Base-by-base conservation (phyloP, 177 flowering plant genomes). In the Tripterygium wilfordii region DNA sequence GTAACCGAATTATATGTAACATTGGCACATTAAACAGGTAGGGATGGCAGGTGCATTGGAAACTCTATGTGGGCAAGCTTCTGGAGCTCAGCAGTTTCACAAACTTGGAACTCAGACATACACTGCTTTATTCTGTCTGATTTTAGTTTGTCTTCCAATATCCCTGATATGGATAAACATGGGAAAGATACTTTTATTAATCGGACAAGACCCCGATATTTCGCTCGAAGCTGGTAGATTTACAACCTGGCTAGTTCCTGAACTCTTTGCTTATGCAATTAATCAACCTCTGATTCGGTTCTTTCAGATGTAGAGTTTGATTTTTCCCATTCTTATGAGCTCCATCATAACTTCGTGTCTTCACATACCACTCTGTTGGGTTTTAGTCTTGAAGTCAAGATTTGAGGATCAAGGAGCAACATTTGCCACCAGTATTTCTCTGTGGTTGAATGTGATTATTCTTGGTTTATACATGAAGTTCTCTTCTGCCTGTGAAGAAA, bases 331-430 rank as follows among this genome's bases (percentile, higher is more conserved):
- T 69, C 35, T 69, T 15, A 5, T 57, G 1, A 57, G 57, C 51
- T 64, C 66, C 14, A 43, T 6, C 22, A 28, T 42, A 20, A 30
- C 51, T 22, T 50, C 61, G 5, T 44, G 26, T 20, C 10, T 65
- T 23, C 67, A 65, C 22, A 36, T 61, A 3, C 64, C 57, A n/a
- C 56, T 74, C 3, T 83, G 81, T 52, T 83, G 82, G 87, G 60
- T 42, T 9, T 50, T 85, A 7, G 91, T 85, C 3, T 80, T 58
- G 57, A 82, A 75, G 51, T 51, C 76, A 13, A 72, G 75, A 13
- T 36, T 85, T 19, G 54, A 56, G 3, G 75, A 56, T 36, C n/a
- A 63, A 36, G 96, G 96, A 31, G 90, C 69, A 31, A 90, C 94
- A 30, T 20, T 85, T 2, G 61, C 96, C 8, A 67, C 76, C 8